phyloP scores from a whole-genome alignment of 2,329 filamentous ascomycete genomes.

The Diaporthe capsici region DNA sequence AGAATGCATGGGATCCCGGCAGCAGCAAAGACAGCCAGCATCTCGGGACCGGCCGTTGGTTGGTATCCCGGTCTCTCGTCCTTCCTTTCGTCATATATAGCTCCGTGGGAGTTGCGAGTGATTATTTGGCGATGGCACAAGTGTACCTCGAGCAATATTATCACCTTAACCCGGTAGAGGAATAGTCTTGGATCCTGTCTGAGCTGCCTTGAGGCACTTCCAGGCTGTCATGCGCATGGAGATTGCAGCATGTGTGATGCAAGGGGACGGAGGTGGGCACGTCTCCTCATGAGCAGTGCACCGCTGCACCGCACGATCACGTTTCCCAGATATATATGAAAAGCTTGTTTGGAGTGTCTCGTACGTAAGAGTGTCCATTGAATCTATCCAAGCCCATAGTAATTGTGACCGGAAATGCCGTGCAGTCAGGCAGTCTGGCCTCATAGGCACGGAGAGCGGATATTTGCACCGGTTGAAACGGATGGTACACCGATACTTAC shows the following conservation, averaged over 20 bases:
- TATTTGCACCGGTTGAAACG: no score
- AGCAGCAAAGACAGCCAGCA: neutral
- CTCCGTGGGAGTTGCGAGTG: neutral
- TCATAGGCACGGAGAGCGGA: neutral
- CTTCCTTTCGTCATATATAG: neutral
- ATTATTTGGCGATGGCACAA: neutral
- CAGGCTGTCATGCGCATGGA: neutral
- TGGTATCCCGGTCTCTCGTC: neutral
- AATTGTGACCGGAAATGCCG: neutral
- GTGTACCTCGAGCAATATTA: no score
- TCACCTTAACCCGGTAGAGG: neutral
- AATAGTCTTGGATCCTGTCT: neutral
- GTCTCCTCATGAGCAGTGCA: neutral
- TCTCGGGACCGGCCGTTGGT: neutral
- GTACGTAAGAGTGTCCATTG: neutral
- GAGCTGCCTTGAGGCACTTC: no score
- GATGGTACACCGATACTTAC: no score
- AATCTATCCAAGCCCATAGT: neutral
- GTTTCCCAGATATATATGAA: neutral
- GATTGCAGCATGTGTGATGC: neutral
- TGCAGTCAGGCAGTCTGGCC: neutral
- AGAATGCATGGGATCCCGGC: neutral
- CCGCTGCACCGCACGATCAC: no score
- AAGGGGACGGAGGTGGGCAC: no score
- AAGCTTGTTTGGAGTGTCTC: neutral